These are phyloP conservation scores for Achaetomiella virescens DNA, from an alignment of 495 filamentous ascomycete genomes.

Conservation along the genomic window DNA sequence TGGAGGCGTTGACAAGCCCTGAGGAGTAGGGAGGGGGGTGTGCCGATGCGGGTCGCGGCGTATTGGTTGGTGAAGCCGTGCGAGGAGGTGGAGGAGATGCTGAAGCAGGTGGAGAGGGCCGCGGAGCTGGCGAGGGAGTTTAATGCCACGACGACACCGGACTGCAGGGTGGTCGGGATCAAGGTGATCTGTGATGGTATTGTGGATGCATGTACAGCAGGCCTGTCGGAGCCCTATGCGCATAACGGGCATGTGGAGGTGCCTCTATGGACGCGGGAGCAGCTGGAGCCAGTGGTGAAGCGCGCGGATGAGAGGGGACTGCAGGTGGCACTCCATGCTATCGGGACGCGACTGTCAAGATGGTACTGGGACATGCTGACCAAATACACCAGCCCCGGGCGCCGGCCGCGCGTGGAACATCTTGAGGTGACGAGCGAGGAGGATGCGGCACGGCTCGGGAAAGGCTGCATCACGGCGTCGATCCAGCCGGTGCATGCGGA, in stretches of 20 bases:
- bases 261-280: slow-evolving; percentile 50
- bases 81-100: slow-evolving; percentile 35
- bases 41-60: slow-evolving; percentile 54
- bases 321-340: slow-evolving; percentile 61
- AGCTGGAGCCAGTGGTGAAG: slow-evolving; percentile 49
- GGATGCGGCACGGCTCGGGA: slow-evolving; percentile 48
- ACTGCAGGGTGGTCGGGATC: slow-evolving; percentile 56
- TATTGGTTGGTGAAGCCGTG: slow-evolving; percentile 56
- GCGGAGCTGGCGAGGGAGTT: slow-evolving; percentile 47
- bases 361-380: slow-evolving; percentile 52
- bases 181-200: slow-evolving; percentile 66
- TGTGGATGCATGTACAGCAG: slow-evolving; percentile 61
- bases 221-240: slow-evolving; percentile 53
- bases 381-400: slow-evolving; percentile 35
- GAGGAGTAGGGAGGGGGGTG: slow-evolving; percentile 30
- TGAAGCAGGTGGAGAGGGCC: slow-evolving; percentile 53
- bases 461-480: slow-evolving; percentile 53
- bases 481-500: slow-evolving; percentile 62
- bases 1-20: slow-evolving; percentile 49
- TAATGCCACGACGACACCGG: slow-evolving; percentile 42
- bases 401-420: slow-evolving; percentile 57
- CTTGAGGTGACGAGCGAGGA: slow-evolving; percentile 50
- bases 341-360: slow-evolving; percentile 54
- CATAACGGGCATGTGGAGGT: slow-evolving; percentile 41
- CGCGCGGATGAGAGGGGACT: slow-evolving; percentile 49